Evolutionary conservation across 495 filamentous ascomycete genomes (phyloP).

Genomic region (Penicillium ucsense): DNA sequence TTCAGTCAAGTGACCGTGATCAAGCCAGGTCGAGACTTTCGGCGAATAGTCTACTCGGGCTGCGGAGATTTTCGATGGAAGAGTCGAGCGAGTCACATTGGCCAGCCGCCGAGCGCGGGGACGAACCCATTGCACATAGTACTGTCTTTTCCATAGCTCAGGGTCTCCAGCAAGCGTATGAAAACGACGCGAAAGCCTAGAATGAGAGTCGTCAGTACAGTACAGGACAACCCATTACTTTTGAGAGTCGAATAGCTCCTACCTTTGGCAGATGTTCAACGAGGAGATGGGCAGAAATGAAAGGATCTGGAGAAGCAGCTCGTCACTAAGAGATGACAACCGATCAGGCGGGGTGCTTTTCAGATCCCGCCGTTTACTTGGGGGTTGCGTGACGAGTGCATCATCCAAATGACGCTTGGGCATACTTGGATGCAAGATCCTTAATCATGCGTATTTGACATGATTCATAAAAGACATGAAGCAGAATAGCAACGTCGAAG

Average conservation of each 20-base stretch:
- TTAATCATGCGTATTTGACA: too few species aligned
- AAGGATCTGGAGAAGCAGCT: conserved; percentile 77
- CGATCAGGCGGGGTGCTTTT: conserved; percentile 21
- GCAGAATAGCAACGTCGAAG: too few species aligned
- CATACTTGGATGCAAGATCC: conserved; percentile 21
- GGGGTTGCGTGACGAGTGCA: conserved; percentile 2
- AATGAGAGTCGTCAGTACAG: background rate
- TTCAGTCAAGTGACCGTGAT: conserved; percentile 50
- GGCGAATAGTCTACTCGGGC: conserved; percentile 52
- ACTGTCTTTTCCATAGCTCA: conserved; percentile 84
- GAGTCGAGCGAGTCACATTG: conserved; percentile 43
- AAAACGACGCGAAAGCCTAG: conserved; percentile 68
- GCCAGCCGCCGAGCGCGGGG: conserved; percentile 73
- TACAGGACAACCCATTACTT: background rate
- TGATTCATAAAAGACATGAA: too few species aligned
- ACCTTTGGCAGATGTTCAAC: conserved; percentile 61
- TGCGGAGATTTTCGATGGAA: conserved; percentile 14
- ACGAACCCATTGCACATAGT: conserved; percentile 82
- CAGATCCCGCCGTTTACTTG: conserved; percentile 30
- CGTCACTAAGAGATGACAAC: conserved; percentile 67
- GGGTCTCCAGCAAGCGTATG: conserved; percentile 67
- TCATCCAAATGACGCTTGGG: conserved; percentile 32
- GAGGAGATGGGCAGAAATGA: conserved; percentile 61
- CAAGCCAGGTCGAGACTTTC: conserved; percentile 73
- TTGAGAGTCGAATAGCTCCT: conserved; percentile 1